phyloP scores from a whole-genome alignment of 2,329 filamentous ascomycete species.

The Drechmeria coniospora region DNA sequence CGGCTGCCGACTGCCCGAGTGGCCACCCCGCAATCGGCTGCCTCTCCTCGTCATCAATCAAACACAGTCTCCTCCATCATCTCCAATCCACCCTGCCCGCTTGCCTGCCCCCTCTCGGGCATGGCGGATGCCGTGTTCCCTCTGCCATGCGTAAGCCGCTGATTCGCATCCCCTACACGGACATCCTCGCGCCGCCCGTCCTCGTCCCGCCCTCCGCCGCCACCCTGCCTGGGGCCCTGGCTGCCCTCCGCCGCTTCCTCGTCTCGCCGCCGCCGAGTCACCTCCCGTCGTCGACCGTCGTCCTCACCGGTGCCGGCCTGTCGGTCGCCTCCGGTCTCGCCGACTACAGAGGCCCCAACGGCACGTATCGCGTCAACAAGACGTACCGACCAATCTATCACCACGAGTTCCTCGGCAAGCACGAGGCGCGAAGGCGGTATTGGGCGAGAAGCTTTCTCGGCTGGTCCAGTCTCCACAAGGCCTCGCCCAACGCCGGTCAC shows the following conservation, averaged over 20 bases:
- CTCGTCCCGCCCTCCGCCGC: slow-evolving; percentile 60
- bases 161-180: slow-evolving; percentile 83
- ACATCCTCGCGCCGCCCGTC: slow-evolving; percentile 58
- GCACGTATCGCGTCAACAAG: slow-evolving; percentile 87
- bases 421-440: slow-evolving; percentile 80
- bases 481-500: slow-evolving; percentile 69
- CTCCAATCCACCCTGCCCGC: too few relatives aligned
- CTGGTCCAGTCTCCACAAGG: slow-evolving; percentile 68
- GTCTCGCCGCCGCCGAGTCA: slow-evolving; percentile 37
- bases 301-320: slow-evolving; percentile 70
- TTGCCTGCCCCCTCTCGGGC: too few relatives aligned
- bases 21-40: too few relatives aligned
- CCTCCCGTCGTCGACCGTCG: slow-evolving; percentile 30
- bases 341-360: slow-evolving; percentile 79
- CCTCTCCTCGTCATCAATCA: too few relatives aligned
- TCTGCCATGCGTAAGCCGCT: slow-evolving; percentile 49
- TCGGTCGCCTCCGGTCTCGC: slow-evolving; percentile 86
- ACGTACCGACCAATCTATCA: slow-evolving; percentile 85
- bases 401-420: slow-evolving; percentile 68
- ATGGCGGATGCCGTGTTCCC: slow-evolving; percentile 3
- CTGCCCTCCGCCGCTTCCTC: slow-evolving; percentile 66
- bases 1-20: too few relatives aligned
- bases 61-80: too few relatives aligned
- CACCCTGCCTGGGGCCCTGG: slow-evolving; percentile 56
- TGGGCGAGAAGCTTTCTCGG: slow-evolving; percentile 93